A percentile compares a stretch with the other conserved stretches of the same genome.
Conservation (phyloP, 2,329 filamentous ascomycete genomes). For the Bipolaris victoriae region DNA sequence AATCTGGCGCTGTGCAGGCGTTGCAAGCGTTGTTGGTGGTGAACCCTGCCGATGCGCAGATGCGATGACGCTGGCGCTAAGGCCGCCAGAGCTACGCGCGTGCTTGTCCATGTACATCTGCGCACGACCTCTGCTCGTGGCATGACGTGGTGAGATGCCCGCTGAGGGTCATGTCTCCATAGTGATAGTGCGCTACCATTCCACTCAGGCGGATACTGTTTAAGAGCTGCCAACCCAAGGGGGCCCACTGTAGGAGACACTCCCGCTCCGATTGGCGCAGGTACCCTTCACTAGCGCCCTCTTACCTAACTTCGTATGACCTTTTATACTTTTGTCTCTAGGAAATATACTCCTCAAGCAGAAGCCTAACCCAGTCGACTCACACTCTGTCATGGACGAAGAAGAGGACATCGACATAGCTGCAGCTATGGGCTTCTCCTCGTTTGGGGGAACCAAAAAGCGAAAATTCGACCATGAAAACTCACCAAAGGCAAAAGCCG, state of each 20-base stretch:
- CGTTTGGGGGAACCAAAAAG: slow-evolving; percentile 72
- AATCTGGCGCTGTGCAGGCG: slow-evolving; percentile 6
- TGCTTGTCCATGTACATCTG: neutral
- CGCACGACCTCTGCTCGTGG: neutral
- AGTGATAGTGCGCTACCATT: neutral
- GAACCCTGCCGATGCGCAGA: slow-evolving; percentile 23
- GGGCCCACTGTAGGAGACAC: slow-evolving; percentile 3
- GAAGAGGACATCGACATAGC: slow-evolving; percentile 64
- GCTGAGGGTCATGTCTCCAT: neutral
- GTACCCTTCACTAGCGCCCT: slow-evolving; percentile 1
- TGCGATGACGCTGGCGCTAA: slow-evolving; percentile 23
- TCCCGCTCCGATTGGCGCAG: slow-evolving; percentile 7
- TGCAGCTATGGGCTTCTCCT: slow-evolving; percentile 73
- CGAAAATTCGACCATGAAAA: slow-evolving; percentile 69
- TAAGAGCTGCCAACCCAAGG: neutral
- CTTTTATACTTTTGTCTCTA: neutral
- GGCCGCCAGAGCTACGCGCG: slow-evolving; percentile 19
- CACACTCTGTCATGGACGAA: slow-evolving; percentile 42
- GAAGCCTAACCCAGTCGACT: neutral
- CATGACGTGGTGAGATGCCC: neutral
- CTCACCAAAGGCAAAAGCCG: slow-evolving; percentile 52
- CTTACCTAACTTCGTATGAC: slow-evolving; percentile 2
- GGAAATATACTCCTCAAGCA: neutral
- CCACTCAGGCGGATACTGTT: neutral
- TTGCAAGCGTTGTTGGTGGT: slow-evolving; percentile 5